phyloP scores from a whole-genome alignment of 352 stramenopile species.

The Globisporangium perplexum region DNA sequence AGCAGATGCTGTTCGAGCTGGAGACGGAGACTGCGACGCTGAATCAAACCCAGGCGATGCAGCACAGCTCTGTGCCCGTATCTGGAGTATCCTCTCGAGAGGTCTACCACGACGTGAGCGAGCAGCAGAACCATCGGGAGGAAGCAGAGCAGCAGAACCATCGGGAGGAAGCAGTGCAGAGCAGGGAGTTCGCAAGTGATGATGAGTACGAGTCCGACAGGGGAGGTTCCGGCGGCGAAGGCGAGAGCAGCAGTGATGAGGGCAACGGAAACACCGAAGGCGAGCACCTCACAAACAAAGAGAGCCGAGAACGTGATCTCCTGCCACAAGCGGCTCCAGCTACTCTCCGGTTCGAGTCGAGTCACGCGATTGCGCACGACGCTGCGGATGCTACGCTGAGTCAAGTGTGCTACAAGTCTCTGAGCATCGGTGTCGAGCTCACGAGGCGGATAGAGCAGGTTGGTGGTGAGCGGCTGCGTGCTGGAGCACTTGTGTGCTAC shows the following conservation, averaged over 20 bases:
- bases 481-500: not conserved
- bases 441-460: constrained; percentile 29
- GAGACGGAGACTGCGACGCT: constrained; percentile 28
- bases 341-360: not conserved
- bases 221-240: not conserved
- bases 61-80: constrained; percentile 1
- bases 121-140: not conserved
- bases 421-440: constrained; percentile 25
- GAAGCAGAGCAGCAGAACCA: not conserved
- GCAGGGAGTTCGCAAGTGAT: not conserved
- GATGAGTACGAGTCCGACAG: constrained; percentile 5
- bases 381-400: constrained; percentile 14
- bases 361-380: not conserved
- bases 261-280: not conserved
- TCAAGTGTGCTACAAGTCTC: constrained; percentile 35
- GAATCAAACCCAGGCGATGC: not conserved
- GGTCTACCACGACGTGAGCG: not conserved
- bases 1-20: constrained; percentile 33
- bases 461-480: not conserved
- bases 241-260: not conserved
- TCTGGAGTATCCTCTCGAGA: not conserved
- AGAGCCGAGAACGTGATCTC: not conserved
- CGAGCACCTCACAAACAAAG: not conserved
- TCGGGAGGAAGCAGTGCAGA: constrained; percentile 7
- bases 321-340: not conserved